These are phyloP conservation scores for Endocalyx cinctus DNA, from an alignment of 2,329 filamentous ascomycete genomes.

Conservation along the genomic window DNA sequence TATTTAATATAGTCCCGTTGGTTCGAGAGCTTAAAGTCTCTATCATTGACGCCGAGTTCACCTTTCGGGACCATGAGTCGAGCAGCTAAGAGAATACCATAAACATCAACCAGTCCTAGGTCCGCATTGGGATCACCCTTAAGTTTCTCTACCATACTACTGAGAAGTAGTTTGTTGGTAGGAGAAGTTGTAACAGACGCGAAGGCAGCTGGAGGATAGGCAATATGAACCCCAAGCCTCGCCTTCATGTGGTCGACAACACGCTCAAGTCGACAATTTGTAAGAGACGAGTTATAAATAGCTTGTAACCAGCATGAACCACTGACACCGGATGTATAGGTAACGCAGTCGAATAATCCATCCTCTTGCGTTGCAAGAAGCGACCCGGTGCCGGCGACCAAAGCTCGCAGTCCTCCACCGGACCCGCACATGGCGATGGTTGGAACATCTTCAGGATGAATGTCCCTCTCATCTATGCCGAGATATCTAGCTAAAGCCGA, in stretches of 20 bases:
- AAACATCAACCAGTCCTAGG: slow-evolving; percentile 90
- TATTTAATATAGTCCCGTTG: slow-evolving; percentile 72
- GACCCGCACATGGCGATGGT: slow-evolving; percentile 92
- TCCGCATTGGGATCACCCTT: slow-evolving; percentile 75
- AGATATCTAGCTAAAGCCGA: slow-evolving; percentile 80
- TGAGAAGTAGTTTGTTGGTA: slow-evolving; percentile 87
- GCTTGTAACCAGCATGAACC: slow-evolving; percentile 94
- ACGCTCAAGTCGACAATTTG: slow-evolving; percentile 59
- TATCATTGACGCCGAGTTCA: slow-evolving; percentile 69
- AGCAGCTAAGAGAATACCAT: slow-evolving; percentile 80
- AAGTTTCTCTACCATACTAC: slow-evolving; percentile 85
- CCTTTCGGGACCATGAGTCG: slow-evolving; percentile 82
- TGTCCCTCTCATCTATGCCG: slow-evolving; percentile 67
- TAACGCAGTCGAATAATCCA: slow-evolving; percentile 88
- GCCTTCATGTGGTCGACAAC: slow-evolving; percentile 83
- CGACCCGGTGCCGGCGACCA: slow-evolving; percentile 87
- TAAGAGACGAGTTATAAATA: slow-evolving; percentile 78
- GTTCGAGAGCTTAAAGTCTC: slow-evolving; percentile 86
- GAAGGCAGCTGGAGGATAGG: slow-evolving; percentile 82
- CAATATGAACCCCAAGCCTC: slow-evolving; percentile 81
- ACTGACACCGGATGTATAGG: slow-evolving; percentile 92
- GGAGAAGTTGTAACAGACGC: slow-evolving; percentile 79
- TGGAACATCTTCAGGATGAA: slow-evolving; percentile 91
- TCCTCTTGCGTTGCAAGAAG: slow-evolving; percentile 79
- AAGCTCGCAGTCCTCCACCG: slow-evolving; percentile 81